Conservation (phyloP, 768 basidiomycete species). For the Suillus placidus region DNA sequence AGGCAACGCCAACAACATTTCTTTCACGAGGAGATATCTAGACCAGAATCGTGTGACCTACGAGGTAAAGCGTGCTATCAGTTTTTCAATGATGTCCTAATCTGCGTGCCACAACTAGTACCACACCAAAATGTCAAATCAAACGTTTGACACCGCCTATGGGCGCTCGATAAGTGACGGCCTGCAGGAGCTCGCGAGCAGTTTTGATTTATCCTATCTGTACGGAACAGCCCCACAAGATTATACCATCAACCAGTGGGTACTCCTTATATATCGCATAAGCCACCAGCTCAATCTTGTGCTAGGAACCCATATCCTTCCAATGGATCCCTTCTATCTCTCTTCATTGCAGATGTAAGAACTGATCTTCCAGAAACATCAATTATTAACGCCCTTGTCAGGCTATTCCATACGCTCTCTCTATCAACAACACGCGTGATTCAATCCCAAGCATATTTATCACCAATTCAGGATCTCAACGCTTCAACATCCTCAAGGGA, state of each 20-base stretch:
- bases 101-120: slow-evolving; percentile 44
- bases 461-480: slow-evolving; percentile 61
- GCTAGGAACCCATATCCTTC: slow-evolving; percentile 64
- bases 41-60: slow-evolving; percentile 81
- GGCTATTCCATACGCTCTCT: slow-evolving; percentile 58
- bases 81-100: background rate
- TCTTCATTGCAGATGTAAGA: slow-evolving; percentile 53
- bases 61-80: slow-evolving; percentile 45
- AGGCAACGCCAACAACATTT: slow-evolving; percentile 50
- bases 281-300: background rate
- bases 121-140: slow-evolving; percentile 57
- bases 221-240: slow-evolving; percentile 80
- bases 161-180: slow-evolving; percentile 59
- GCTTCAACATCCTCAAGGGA: slow-evolving; percentile 70
- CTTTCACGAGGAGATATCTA: slow-evolving; percentile 72
- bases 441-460: slow-evolving; percentile 65
- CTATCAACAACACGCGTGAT: slow-evolving; percentile 65
- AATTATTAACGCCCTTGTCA: slow-evolving; percentile 21
- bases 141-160: slow-evolving; percentile 60
- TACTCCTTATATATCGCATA: slow-evolving; percentile 2
- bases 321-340: slow-evolving; percentile 58
- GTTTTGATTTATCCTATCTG: slow-evolving; percentile 61
- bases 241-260: slow-evolving; percentile 66
- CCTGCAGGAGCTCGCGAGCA: slow-evolving; percentile 51
- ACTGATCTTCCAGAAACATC: background rate